A percentile compares a stretch with the other conserved stretches of the same genome.
Evolutionary conservation across 352 stramenopile species (phyloP).

Genomic region (Globisporangium megalacanthum): DNA sequence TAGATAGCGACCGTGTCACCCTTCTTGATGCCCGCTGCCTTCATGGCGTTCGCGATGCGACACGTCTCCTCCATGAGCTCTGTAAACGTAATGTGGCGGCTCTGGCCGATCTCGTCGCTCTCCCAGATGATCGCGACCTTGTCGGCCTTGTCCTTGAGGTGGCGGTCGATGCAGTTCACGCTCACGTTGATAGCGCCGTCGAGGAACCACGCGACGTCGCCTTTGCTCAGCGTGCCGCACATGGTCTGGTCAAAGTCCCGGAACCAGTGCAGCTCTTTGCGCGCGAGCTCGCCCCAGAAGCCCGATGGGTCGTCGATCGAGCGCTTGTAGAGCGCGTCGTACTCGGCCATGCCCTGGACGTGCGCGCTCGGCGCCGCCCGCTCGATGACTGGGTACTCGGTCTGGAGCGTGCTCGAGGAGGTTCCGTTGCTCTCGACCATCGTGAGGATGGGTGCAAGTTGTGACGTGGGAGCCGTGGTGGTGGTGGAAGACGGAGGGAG

Average conservation of each 20-base stretch:
- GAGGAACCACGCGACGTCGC: conserved; percentile 94
- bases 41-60: conserved; percentile 91
- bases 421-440: conserved; percentile 11
- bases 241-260: conserved; percentile 86
- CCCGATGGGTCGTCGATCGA: conserved; percentile 81
- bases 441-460: not conserved
- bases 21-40: conserved; percentile 48
- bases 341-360: conserved; percentile 66
- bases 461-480: not conserved
- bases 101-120: conserved; percentile 92
- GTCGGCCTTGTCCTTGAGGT: conserved; percentile 74
- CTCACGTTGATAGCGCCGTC: conserved; percentile 94
- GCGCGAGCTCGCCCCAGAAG: conserved; percentile 92
- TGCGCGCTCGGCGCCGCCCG: conserved; percentile 52
- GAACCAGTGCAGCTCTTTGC: conserved; percentile 92
- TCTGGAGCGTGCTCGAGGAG: conserved; percentile 1
- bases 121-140: conserved; percentile 97
- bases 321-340: conserved; percentile 83
- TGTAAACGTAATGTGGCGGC: conserved; percentile 88
- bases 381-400: conserved; percentile 25
- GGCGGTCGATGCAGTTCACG: conserved; percentile 95
- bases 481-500: not conserved
- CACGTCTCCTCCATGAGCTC: conserved; percentile 89
- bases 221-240: conserved; percentile 85
- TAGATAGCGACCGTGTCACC: conserved; percentile 94